Evolutionary conservation across 495 filamentous ascomycete genomes (phyloP), one percentile per base, ranked within the genome.

Genomic region (Hyaloscypha bicolor): DNA sequence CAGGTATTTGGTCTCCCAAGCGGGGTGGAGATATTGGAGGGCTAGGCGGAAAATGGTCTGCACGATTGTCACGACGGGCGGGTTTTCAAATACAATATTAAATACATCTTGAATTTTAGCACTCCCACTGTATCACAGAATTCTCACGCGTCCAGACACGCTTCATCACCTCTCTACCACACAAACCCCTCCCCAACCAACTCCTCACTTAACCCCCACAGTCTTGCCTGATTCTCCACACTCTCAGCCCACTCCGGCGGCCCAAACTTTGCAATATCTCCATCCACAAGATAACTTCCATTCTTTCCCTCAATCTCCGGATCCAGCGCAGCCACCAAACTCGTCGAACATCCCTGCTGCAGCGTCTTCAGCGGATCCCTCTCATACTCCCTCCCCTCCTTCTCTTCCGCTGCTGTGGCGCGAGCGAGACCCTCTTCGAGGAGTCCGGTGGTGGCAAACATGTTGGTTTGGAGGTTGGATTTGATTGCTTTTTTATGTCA

Each of bases 1-100:
- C 69, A 71, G 31, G 69, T 71, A 4, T 62, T 71, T 60, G 69
- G 35, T 4, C 31, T 68, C 29, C 69, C 69, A 60, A 65, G 69
- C 63, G 69, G 69, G 30, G 64, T 70, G 22, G 37, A 56, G n/a
- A 63, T 70, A 52, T 14, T 66, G 2, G n/a, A 33, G 33, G 33
- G 29, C 19, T 65, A 63, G 37, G 16, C 22, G 4, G n/a, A 2
- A 32, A 39, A 16, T 42, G 6, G 29, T 35, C 19, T 55, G 6
- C 8, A 55, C 8, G 25, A 8, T 21, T 55, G 6, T 6, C 35
- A 8, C 3, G 12, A 37, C 6, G 35, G 35, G 35, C 35, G 0
- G 6, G 1, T 37, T 12, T 37, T 37, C 6, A 12, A 37, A 8
- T 8, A 8, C 35, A 37, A 37, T 8, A 1, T 8, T 37, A 37